A percentile compares a stretch with the other conserved stretches of the same genome.
Evolutionary conservation across 371 early-diverging fungal genomes (phyloP).

Genomic region (Rhizopus arrhizus): DNA sequence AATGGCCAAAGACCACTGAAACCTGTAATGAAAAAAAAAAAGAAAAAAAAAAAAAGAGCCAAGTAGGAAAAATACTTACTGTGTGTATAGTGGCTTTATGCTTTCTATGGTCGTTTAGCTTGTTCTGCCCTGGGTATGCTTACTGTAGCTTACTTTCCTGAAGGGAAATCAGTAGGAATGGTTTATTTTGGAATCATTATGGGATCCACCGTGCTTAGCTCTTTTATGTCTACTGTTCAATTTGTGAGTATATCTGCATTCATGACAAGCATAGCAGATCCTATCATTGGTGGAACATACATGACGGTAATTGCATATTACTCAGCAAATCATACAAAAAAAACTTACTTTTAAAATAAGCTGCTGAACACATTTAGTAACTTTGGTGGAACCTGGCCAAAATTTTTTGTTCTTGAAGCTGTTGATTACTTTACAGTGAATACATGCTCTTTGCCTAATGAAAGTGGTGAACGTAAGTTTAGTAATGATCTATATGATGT

Average conservation of each 20-base stretch:
- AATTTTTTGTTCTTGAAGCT: slow-evolving; percentile 89
- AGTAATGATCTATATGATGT: not conserved
- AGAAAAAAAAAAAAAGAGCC: too few relatives aligned
- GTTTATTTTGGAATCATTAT: slow-evolving; percentile 86
- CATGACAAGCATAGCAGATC: slow-evolving; percentile 93
- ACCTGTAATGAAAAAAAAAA: slow-evolving; percentile 65
- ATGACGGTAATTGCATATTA: slow-evolving; percentile 77
- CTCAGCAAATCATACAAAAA: not conserved
- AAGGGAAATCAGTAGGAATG: slow-evolving; percentile 62
- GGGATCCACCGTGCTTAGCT: slow-evolving; percentile 76
- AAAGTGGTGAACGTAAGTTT: slow-evolving; percentile 39
- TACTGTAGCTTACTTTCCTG: slow-evolving; percentile 79
- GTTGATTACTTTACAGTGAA: slow-evolving; percentile 90
- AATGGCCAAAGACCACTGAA: slow-evolving; percentile 80
- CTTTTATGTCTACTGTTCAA: slow-evolving; percentile 91
- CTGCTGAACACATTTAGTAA: slow-evolving; percentile 93
- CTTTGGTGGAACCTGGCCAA: slow-evolving; percentile 98
- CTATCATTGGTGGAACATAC: slow-evolving; percentile 95
- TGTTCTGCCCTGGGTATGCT: slow-evolving; percentile 84
- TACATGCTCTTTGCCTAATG: slow-evolving; percentile 54
- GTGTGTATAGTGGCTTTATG: slow-evolving; percentile 80
- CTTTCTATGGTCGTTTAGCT: slow-evolving; percentile 82
- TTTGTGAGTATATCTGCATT: slow-evolving; percentile 96
- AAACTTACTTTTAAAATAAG: slow-evolving; percentile 35
- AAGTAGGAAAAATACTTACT: not conserved